Evolutionary conservation across 2,329 filamentous ascomycete genomes (phyloP), one percentile per base, ranked within the genome.

Genomic region (Emydomyces testavorans): DNA sequence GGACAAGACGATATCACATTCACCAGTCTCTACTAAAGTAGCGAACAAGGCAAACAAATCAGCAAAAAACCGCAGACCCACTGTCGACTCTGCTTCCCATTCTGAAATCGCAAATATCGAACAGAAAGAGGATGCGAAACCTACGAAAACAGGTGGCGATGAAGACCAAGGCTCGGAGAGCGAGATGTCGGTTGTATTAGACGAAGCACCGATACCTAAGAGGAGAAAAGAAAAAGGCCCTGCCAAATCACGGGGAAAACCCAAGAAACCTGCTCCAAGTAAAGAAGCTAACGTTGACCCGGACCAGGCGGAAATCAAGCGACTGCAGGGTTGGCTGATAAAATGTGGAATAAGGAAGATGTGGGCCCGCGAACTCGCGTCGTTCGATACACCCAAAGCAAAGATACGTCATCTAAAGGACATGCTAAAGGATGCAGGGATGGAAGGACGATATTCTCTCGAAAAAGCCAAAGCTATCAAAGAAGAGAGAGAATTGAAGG

Each of bases 281-380:
- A 67, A 69, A 57, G 46, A 62, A 13, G 58, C 68, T n/a, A 59
- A 71, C 6, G 56, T 69, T 1, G 71, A 80, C 15, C 77, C 82
- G 0, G 77, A 88, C 51, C 79, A 86, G 50, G 80, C 77, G 2
- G 85, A 94, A 62, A 83, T 95, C 61, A 96, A 94, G 65, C 83
- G 81, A 41, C 72, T 96, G 2, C 90, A 96, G 67, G 78, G 80
- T 6, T 87, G 90, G 65, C 76, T 98, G 5, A 69, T 82, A 38
- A 94, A 95, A 65, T 98, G 90, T 59, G 90, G 90, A 24, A 79
- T 95, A 48, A 83, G 87, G 46, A 96, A 95, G 62, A 77, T 95
- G 52, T 98, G 92, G 90, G 78, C 77, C 42, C 80, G 83, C 53
- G 87, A 95, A 65, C 74, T 98, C 23, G 85, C 85, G 62, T 72